Base-by-base conservation (phyloP, 2,329 filamentous ascomycete genomes). In the Trichocomaceae sp. region DNA sequence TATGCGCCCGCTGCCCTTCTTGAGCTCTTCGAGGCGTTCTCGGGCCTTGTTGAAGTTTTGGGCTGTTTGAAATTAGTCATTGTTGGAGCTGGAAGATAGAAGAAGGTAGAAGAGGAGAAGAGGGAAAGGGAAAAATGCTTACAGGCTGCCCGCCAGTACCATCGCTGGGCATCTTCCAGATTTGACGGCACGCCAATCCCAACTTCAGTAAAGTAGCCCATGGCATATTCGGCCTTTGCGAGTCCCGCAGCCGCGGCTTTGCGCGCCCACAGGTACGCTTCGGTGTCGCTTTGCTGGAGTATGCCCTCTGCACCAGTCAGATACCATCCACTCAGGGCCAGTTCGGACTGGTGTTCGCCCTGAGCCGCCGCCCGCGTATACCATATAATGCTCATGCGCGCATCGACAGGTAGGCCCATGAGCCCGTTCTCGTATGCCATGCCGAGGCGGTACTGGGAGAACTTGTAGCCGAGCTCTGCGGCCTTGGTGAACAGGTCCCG, bases 61-160 rank as follows among this genome's bases (percentile, higher is more conserved):
- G 57, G 91, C 92, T 96, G 61, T 22, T 23, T 45, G 6, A 47
- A n/a, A 20, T 42, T 19, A 41, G 37, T 17, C n/a, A 39, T 39
- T 19, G 7, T 39, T 13, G 15, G 17, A 5, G 5, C 39, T 35
- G 37, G 12, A 53, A 54, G 35, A 37, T 10, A 45, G 48, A 48
- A 39, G 5, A n/a, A n/a, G n/a, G n/a, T n/a, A n/a, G n/a, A 26
- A 26, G 23, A 26, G 23, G 23, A 26, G 23, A 26, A 7, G 23
- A 26, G 7, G 7, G 23, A 7, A 10, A 44, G 52, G 42, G 12
- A 35, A 12, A 35, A 50, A 56, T 57, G 84, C 90, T 83, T 79
- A 96, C 92, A 88, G 68, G 93, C 93, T 72, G 93, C 91, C 70
- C 92, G 82, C 82, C 91, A 96, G 74, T 99, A 99, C 93, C 93